Evolutionary conservation across 495 filamentous ascomycete genomes (phyloP).

Genomic region (Xylaria grammica): DNA sequence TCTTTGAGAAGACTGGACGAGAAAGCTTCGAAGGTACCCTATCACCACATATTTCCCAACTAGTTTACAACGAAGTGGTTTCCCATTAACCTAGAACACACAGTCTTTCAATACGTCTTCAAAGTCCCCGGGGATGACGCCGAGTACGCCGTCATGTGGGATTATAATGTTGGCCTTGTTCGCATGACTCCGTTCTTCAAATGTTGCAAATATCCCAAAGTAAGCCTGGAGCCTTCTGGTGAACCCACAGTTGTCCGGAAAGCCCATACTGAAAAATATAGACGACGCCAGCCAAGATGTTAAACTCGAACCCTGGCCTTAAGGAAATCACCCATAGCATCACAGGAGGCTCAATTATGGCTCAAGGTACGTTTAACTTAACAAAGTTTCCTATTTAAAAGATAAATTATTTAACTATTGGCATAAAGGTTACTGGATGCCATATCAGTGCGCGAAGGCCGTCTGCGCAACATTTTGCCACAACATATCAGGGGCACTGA

Average conservation of each 20-base stretch:
- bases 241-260: neutral
- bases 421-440: conserved; percentile 91
- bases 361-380: conserved; percentile 72
- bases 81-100: conserved; percentile 24
- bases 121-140: conserved; percentile 68
- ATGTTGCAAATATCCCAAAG: conserved; percentile 84
- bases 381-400: neutral
- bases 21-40: conserved; percentile 84
- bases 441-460: conserved; percentile 80
- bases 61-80: conserved; percentile 8
- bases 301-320: conserved; percentile 79
- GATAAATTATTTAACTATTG: conserved; percentile 8
- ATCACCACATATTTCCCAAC: neutral
- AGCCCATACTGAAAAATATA: conserved; percentile 39
- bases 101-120: conserved; percentile 95
- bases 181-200: conserved; percentile 96
- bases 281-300: conserved; percentile 85
- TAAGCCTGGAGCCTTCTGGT: conserved; percentile 35
- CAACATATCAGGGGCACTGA: conserved; percentile 79
- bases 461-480: conserved; percentile 88
- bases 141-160: conserved; percentile 87
- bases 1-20: conserved; percentile 81
- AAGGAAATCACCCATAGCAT: conserved; percentile 89
- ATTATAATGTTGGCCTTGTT: conserved; percentile 94
- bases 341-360: conserved; percentile 85